These are phyloP conservation scores for Haplosporangium sp. DNA, from an alignment of 371 early-diverging fungal genomes.

Conservation along the genomic window DNA sequence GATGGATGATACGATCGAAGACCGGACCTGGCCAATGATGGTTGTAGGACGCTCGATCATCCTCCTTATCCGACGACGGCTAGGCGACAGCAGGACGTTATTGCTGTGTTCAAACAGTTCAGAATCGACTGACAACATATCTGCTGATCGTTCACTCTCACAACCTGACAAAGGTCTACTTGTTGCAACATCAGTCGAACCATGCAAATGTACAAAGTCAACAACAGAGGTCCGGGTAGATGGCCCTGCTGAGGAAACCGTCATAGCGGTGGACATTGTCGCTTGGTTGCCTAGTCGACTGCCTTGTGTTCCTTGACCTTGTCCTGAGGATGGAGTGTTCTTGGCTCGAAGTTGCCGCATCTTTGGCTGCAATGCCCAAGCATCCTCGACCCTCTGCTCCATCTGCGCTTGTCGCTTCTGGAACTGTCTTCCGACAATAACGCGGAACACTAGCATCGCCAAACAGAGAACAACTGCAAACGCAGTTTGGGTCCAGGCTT, in stretches of 20 bases:
- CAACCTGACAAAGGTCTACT: no score
- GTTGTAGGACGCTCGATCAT: conserved; percentile 30
- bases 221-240: no score
- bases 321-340: not conserved
- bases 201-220: no score
- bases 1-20: conserved; percentile 16
- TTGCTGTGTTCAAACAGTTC: not conserved
- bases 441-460: conserved; percentile 1
- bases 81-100: not conserved
- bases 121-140: no score
- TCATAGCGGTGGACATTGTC: no score
- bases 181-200: no score
- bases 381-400: conserved; percentile 19
- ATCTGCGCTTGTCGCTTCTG: conserved; percentile 31
- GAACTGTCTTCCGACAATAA: conserved; percentile 12
- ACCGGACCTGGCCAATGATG: conserved; percentile 36
- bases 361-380: not conserved
- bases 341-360: not conserved
- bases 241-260: no score
- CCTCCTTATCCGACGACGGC: conserved; percentile 7
- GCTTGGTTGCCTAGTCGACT: no score
- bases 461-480: conserved; percentile 8
- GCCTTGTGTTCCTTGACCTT: not conserved
- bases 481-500: conserved; percentile 25
- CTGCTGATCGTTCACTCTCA: no score